Base-by-base conservation (phyloP, 768 basidiomycete genomes). In the Russula brevipes region DNA sequence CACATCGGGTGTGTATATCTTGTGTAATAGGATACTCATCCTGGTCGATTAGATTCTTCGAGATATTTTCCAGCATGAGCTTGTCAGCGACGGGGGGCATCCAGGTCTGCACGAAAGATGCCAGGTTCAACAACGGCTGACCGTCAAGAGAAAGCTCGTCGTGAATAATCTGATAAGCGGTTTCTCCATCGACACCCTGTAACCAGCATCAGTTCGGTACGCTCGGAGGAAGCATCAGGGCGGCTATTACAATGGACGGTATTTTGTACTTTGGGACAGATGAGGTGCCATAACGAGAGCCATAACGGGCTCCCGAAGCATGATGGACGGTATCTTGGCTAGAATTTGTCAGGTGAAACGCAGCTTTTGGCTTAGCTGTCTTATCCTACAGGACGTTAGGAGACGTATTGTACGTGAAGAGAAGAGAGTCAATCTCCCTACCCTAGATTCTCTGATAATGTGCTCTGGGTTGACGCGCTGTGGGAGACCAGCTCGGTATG, bases 221-320 rank as follows among this genome's bases (percentile, higher is more conserved):
- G 2, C 30, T 45, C 42, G 16, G 24, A 35, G 47, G 54, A 55
- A 2, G 6, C 36, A 14, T 31, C 19, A 17, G 59, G 38, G 17
- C 42, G 14, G 4, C 17, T 38, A 63, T 11, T 61, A 80, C 84
- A 73, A 81, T 85, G 44, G 77, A 76, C 0, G 88, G 81, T 9
- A 91, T 70, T 60, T 77, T 77, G 73, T 81, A 91, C 72, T 89
- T 91, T 16, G 89, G 88, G 57, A 91, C 74, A 19, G 86, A 79
- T n/a, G 70, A 72, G n/a, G 86, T 85, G 16, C 81, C 81, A 70
- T 89, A 89, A 49, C 85, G 82, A 19, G 80, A 82, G 30, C 82
- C 84, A 64, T 87, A 88, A 44, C 54, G 61, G 8, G 54, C 31
- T 24, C 16, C n/a, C 6, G n/a, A 1, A 0, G 82, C 72, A 60